Conservation (phyloP, 768 basidiomycete species). For the Psilocybe cyanescens region DNA sequence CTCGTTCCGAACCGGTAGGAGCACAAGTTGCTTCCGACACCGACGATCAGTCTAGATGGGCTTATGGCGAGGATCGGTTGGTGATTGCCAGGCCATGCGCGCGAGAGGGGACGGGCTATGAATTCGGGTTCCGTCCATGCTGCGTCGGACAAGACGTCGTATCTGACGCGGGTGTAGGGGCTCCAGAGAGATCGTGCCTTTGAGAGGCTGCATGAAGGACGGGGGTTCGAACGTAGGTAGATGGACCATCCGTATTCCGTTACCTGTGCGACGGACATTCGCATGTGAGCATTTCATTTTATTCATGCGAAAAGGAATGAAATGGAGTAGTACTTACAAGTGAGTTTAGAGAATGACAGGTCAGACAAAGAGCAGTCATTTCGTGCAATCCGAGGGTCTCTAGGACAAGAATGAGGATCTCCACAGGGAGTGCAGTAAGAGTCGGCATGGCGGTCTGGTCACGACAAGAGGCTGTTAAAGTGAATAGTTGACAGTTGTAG, state of each 20-base stretch:
- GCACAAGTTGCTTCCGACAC: conserved; percentile 59
- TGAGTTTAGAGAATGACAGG: conserved; percentile 39
- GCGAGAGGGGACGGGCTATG: conserved; percentile 66
- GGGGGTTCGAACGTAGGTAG: conserved; percentile 52
- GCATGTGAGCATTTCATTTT: background rate
- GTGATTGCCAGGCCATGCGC: conserved; percentile 57
- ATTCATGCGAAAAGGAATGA: conserved; percentile 4
- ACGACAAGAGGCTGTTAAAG: background rate
- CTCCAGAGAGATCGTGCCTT: conserved; percentile 49
- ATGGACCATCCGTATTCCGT: conserved; percentile 61
- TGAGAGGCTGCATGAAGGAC: conserved; percentile 57
- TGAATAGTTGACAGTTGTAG: background rate
- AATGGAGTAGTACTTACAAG: conserved; percentile 43
- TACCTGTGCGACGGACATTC: conserved; percentile 43
- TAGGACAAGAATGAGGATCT: conserved; percentile 60
- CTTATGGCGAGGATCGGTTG: conserved; percentile 63
- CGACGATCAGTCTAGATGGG: conserved; percentile 58
- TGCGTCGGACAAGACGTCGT: conserved; percentile 54
- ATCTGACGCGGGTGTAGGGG: conserved; percentile 45
- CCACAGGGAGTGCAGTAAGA: conserved; percentile 48
- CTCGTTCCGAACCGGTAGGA: conserved; percentile 53
- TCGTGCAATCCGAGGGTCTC: conserved; percentile 46
- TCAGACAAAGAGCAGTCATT: conserved; percentile 42
- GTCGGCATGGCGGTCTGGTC: conserved; percentile 22
- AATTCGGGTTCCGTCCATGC: conserved; percentile 57